Percentiles rank a stretch among this genome's conserved stretches.
phyloP scores from a whole-genome alignment of 345 rosid species.

The Citrus trifoliata region DNA sequence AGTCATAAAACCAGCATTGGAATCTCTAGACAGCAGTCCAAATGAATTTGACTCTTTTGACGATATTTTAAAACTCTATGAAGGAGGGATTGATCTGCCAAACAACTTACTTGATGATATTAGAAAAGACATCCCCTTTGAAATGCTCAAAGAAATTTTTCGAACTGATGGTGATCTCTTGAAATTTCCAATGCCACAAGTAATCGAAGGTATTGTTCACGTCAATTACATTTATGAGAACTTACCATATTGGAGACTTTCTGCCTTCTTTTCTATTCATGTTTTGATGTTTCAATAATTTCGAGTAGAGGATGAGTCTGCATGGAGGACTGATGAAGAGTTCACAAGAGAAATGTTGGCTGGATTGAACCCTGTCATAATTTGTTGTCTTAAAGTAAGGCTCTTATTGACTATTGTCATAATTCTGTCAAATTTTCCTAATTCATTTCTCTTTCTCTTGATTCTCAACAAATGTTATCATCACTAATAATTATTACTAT shows the following conservation, averaged over 20 bases:
- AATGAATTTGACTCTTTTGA: conserved; percentile 55
- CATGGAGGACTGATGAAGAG: conserved; percentile 78
- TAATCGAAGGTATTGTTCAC: conserved; percentile 51
- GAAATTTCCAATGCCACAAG: conserved; percentile 66
- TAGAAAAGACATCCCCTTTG: conserved; percentile 39
- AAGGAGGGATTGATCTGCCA: conserved; percentile 54
- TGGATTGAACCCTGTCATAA: conserved; percentile 60
- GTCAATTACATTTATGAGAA: background rate
- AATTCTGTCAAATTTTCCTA: background rate
- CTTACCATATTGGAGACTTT: background rate
- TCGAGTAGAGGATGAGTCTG: conserved; percentile 51
- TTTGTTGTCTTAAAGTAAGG: conserved; percentile 55
- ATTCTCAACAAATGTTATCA: background rate
- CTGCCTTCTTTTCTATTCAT: background rate
- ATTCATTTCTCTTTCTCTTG: background rate
- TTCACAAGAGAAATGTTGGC: conserved; percentile 87
- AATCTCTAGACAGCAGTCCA: conserved; percentile 43
- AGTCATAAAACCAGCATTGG: conserved; percentile 46
- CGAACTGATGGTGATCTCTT: conserved; percentile 49
- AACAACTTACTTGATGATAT: conserved; percentile 33
- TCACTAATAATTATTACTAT: background rate
- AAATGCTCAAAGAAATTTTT: conserved; percentile 55
- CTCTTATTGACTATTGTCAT: background rate
- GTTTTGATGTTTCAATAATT: background rate
- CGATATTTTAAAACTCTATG: conserved; percentile 54